A percentile compares a stretch with the other conserved stretches of the same genome.
These are phyloP conservation scores for Tubosaeta sp. DNA, from an alignment of 768 basidiomycete species.

Conservation along the genomic window DNA sequence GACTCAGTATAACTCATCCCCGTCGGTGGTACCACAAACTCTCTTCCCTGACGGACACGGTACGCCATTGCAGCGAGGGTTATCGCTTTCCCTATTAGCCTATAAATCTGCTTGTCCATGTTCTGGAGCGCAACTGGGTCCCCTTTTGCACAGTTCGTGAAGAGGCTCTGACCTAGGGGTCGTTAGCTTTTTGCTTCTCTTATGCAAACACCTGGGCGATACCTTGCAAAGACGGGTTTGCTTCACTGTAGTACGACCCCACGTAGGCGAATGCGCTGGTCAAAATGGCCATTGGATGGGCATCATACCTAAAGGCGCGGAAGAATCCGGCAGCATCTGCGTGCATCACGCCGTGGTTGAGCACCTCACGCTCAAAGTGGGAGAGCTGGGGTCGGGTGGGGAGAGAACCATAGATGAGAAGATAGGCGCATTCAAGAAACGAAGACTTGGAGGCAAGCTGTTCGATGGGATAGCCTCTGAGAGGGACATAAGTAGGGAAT, in stretches of 20 bases:
- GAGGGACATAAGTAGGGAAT: neutral
- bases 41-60: slow-evolving; percentile 84
- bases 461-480: slow-evolving; percentile 89
- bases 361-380: slow-evolving; percentile 68
- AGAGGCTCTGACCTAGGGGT: slow-evolving; percentile 66
- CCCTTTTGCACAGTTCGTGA: slow-evolving; percentile 64
- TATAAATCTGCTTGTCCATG: slow-evolving; percentile 92
- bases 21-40: slow-evolving; percentile 80
- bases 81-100: slow-evolving; percentile 84
- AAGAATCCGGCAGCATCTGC: slow-evolving; percentile 67
- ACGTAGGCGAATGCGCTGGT: slow-evolving; percentile 85
- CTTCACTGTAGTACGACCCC: slow-evolving; percentile 83
- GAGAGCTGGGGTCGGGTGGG: slow-evolving; percentile 58
- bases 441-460: slow-evolving; percentile 77
- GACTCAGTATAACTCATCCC: slow-evolving; percentile 82
- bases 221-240: slow-evolving; percentile 86
- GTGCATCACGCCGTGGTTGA: slow-evolving; percentile 70
- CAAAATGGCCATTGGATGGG: slow-evolving; percentile 89
- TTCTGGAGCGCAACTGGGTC: slow-evolving; percentile 61
- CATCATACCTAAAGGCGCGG: slow-evolving; percentile 79
- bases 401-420: slow-evolving; percentile 83
- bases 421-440: slow-evolving; percentile 80
- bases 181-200: slow-evolving; percentile 2
- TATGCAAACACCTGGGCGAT: neutral
- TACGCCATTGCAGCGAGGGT: slow-evolving; percentile 95